These are phyloP conservation scores for Boletus tomentosulus DNA, from an alignment of 768 basidiomycete species.

Conservation along the genomic window DNA sequence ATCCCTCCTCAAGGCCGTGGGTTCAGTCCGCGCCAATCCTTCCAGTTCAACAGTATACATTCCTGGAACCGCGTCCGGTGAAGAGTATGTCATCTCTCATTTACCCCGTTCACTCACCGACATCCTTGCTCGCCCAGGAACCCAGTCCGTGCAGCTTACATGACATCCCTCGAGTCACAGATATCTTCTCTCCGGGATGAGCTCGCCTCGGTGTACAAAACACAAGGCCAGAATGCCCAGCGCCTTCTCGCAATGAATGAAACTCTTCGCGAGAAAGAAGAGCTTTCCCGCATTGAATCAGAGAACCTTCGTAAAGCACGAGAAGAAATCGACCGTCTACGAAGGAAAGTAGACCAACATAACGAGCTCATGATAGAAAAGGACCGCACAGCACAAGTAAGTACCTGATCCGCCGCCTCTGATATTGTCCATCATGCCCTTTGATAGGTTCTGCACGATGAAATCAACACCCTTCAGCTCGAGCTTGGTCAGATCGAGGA, in stretches of 20 bases:
- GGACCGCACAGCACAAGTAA: constrained; percentile 83
- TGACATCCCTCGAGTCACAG: constrained; percentile 89
- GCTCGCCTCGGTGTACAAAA: constrained; percentile 91
- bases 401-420: not conserved
- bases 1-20: constrained; percentile 80
- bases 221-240: constrained; percentile 94
- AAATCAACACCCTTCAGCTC: constrained; percentile 86
- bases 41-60: constrained; percentile 61
- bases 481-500: constrained; percentile 89
- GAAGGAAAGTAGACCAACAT: constrained; percentile 79
- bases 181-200: constrained; percentile 90
- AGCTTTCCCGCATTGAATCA: constrained; percentile 73
- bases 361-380: constrained; percentile 84
- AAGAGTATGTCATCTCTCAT: constrained; percentile 54
- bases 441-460: constrained; percentile 84
- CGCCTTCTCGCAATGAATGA: constrained; percentile 92
- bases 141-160: constrained; percentile 82
- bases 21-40: constrained; percentile 60
- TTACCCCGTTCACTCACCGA: not conserved
- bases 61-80: constrained; percentile 47
- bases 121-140: constrained; percentile 44
- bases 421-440: constrained; percentile 1
- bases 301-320: constrained; percentile 74
- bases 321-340: constrained; percentile 68
- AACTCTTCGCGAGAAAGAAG: constrained; percentile 90